phyloP scores from a whole-genome alignment of 768 basidiomycete species.

The Thelephora ganbajun region DNA sequence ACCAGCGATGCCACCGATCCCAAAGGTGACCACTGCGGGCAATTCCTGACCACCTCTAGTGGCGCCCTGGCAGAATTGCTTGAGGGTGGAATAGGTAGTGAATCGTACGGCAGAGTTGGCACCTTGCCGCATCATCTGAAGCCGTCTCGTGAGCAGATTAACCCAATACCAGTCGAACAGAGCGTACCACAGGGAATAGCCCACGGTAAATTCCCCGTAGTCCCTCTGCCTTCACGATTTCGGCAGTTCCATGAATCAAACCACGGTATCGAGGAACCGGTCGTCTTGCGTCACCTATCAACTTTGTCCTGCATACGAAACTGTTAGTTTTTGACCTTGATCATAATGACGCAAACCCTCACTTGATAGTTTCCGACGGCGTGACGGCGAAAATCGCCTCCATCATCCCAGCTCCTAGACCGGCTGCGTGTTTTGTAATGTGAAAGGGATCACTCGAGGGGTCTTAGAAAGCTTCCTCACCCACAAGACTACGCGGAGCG shows the following conservation, averaged over 20 bases:
- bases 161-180: neutral
- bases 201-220: conserved; percentile 78
- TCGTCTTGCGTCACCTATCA: conserved; percentile 87
- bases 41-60: conserved; percentile 72
- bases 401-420: conserved; percentile 77
- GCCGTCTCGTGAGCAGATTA: neutral
- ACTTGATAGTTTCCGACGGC: conserved; percentile 98
- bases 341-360: conserved; percentile 13
- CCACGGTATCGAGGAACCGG: conserved; percentile 79
- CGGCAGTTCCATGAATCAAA: conserved; percentile 67
- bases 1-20: conserved; percentile 86
- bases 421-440: conserved; percentile 27
- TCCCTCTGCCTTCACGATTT: conserved; percentile 80
- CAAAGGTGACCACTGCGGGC: conserved; percentile 84
- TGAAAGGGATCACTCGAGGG: neutral
- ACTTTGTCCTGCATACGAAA: conserved; percentile 59
- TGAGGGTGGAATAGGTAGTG: conserved; percentile 88
- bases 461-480: conserved; percentile 22
- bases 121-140: conserved; percentile 88
- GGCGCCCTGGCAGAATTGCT: conserved; percentile 83
- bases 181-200: conserved; percentile 72
- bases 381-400: conserved; percentile 94
- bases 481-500: conserved; percentile 71
- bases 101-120: conserved; percentile 96
- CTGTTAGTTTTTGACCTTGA: neutral